Conservation (phyloP, 306 rosid species). For the Cicer arietinum region DNA sequence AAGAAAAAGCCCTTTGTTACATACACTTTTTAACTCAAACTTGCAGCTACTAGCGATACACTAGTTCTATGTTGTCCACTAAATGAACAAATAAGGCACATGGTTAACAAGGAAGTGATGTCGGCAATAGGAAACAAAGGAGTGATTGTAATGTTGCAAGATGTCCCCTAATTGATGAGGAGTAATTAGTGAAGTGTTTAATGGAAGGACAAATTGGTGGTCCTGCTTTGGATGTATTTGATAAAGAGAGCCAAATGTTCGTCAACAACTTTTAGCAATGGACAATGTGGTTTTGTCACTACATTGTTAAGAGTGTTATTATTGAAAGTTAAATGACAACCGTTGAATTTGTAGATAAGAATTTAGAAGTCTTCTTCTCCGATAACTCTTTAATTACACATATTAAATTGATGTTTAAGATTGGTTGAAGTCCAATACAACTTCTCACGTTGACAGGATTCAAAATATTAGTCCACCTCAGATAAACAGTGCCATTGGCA, state of each 20-base stretch:
- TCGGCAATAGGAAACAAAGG: conserved; percentile 55
- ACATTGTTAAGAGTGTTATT: conserved; percentile 35
- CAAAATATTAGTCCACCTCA: too few relatives aligned
- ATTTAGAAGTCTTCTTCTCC: conserved; percentile 59
- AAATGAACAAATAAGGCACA: conserved; percentile 46
- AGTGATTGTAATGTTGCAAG: conserved; percentile 54
- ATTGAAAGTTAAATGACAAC: neutral
- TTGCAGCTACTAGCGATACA: conserved; percentile 27
- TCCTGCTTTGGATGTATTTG: conserved; percentile 67
- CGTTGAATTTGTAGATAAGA: conserved; percentile 21
- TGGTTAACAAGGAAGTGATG: conserved; percentile 47
- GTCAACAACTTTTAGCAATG: conserved; percentile 45
- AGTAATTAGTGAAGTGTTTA: conserved; percentile 52
- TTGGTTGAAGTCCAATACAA: too few relatives aligned
- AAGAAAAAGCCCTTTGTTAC: conserved; percentile 28
- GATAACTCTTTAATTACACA: conserved; percentile 29
- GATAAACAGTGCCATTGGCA: too few relatives aligned
- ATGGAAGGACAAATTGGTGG: conserved; percentile 52
- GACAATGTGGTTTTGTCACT: conserved; percentile 60
- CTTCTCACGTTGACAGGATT: too few relatives aligned
- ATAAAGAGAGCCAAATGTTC: conserved; percentile 56
- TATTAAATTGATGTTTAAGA: neutral
- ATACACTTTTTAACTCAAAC: conserved; percentile 50
- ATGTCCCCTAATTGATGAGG: conserved; percentile 54
- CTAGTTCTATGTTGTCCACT: conserved; percentile 19